A percentile compares a stretch with the other conserved stretches of the same genome.
Conservation (phyloP, 2,329 filamentous ascomycete genomes). For the Verticillium nonalfalfae region DNA sequence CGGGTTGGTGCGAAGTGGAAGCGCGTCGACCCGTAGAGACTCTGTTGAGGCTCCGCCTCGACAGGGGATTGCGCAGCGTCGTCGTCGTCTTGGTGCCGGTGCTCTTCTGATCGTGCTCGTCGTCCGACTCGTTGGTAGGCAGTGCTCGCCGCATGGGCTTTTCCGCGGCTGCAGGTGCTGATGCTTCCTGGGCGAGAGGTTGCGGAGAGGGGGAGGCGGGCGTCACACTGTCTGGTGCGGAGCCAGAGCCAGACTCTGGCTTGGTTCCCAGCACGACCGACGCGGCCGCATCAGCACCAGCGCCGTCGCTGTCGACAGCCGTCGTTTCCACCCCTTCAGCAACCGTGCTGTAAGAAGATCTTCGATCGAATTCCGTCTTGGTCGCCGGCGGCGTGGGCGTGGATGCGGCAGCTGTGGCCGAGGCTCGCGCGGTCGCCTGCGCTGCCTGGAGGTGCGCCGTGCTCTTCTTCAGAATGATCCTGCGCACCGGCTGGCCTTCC, state of each 20-base stretch:
- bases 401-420: constrained; percentile 5
- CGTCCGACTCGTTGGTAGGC: constrained; percentile 3
- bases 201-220: constrained; percentile 6
- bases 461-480: constrained; percentile 37
- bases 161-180: not conserved
- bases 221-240: constrained; percentile 1
- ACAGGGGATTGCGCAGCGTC: constrained; percentile 5
- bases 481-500: constrained; percentile 25
- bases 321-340: not conserved
- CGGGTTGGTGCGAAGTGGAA: constrained; percentile 6
- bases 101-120: constrained; percentile 9
- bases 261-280: constrained; percentile 5
- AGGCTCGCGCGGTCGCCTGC: constrained; percentile 14
- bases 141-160: constrained; percentile 6
- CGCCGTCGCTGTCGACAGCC: not conserved
- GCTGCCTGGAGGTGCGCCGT: constrained; percentile 15
- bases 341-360: not conserved
- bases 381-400: not conserved
- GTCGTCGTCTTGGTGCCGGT: constrained; percentile 5
- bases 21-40: constrained; percentile 8
- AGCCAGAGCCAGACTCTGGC: not conserved
- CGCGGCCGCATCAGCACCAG: not conserved
- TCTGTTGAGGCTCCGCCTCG: constrained; percentile 11
- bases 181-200: not conserved
- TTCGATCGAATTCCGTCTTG: not conserved